Evolutionary conservation across 805 yeast genomes (phyloP), one percentile per base, ranked within the genome.

Genomic region (Sungouiozyma intestinalis): DNA sequence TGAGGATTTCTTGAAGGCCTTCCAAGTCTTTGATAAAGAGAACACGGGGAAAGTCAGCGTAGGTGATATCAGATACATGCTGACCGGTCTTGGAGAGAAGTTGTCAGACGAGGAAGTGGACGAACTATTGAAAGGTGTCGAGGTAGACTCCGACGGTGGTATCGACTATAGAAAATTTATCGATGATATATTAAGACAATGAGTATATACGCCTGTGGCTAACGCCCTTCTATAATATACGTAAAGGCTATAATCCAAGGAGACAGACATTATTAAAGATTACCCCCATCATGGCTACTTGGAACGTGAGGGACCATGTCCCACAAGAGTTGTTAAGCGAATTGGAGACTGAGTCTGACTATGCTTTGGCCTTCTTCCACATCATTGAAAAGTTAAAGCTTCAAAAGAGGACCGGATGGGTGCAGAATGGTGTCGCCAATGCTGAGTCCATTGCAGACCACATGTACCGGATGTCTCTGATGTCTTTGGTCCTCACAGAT

Each of bases 11-110:
- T 77, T 92, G 58, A 85, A 90, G 60, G 92, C 90, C 0, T 92
- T 92, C 76, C 97, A 92, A 68, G 97, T 92, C 4, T 92, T 92
- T 54, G 99, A 92, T 68, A 92, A 90, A 69, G 95, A 87, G 51
- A 77, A 82, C 49, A 83, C 96, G 16, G 99, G 99, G 4, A 85
- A 81, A 67, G 92, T 92, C 53, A 94, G 97, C 34, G 95, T 92
- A 36, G 99, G 99, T 44, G 97, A 92, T 67, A 74, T 92, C 55
- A 78, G 94, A 63, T 92, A 92, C 66, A 87, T 92, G 62, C 73
- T 92, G 58, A 92, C 98, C 29, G 83, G 95, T 5, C 79, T 92
- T 53, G 99, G 99, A 46, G 99, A 92, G 66, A 88, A 88, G 66
- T 71, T 92, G 53, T 65, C 83, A 14, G 95, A 87, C 53, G 71